Percentiles rank a stretch among this genome's conserved stretches.
These are phyloP conservation scores for Penicillium sp. DNA, from an alignment of 2,329 filamentous ascomycete species.

Conservation along the genomic window DNA sequence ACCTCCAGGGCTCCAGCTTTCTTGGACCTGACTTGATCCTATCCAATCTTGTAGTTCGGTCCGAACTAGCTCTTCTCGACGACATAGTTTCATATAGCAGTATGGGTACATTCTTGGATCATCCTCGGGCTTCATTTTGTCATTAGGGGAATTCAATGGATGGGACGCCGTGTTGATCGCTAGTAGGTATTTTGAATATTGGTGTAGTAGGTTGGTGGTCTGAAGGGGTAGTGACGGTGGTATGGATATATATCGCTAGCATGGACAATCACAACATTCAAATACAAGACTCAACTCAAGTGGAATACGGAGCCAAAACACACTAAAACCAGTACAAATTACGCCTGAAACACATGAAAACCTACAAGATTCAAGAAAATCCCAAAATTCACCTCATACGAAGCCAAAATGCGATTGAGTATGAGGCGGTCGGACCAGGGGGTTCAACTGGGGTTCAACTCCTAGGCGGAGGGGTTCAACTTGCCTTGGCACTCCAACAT, in stretches of 20 bases:
- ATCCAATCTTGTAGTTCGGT: too few species aligned
- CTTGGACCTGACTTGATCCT: too few species aligned
- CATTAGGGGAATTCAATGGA: too few species aligned
- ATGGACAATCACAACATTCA: not conserved
- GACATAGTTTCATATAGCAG: too few species aligned
- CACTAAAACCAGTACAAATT: too few species aligned
- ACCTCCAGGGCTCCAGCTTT: too few species aligned
- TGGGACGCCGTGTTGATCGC: not conserved
- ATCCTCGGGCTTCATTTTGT: too few species aligned
- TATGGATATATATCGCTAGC: not conserved
- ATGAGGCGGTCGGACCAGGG: not conserved
- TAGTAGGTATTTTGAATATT: not conserved
- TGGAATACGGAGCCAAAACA: too few species aligned
- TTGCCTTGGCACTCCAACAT: not conserved
- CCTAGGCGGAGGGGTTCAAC: not conserved
- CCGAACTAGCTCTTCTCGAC: too few species aligned
- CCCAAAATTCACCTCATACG: not conserved
- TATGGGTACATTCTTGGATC: too few species aligned
- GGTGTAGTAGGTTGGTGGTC: not conserved
- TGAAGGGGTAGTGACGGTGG: too few species aligned
- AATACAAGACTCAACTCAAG: too few species aligned
- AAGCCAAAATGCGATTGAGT: not conserved
- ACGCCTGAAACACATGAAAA: not conserved
- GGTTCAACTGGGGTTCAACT: constrained; percentile 1
- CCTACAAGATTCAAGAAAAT: not conserved